phyloP scores from a whole-genome alignment of 306 rosid species.

The Dalbergia cultrata region DNA sequence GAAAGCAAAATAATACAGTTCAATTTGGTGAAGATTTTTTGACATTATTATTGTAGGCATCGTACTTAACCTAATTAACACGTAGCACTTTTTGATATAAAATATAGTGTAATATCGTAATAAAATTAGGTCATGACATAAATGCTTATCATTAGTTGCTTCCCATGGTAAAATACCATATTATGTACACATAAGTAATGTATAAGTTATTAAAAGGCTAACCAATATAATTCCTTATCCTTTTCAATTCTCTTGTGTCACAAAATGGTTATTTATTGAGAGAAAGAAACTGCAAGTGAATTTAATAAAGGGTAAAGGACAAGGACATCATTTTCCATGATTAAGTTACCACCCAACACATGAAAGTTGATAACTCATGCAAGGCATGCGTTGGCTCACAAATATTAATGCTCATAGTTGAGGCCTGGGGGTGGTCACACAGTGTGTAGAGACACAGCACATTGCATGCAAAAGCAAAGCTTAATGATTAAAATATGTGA shows the following conservation, averaged over 20 bases:
- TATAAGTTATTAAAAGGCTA: neutral
- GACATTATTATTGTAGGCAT: neutral
- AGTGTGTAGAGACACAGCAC: slow-evolving; percentile 41
- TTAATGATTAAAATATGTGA: slow-evolving; percentile 53
- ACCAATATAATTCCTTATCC: slow-evolving; percentile 24
- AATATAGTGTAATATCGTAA: neutral
- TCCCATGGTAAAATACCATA: slow-evolving; percentile 29
- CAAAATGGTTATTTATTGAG: slow-evolving; percentile 31
- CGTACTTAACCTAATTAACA: slow-evolving; percentile 23
- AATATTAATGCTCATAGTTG: slow-evolving; percentile 33
- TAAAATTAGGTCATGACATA: slow-evolving; percentile 17
- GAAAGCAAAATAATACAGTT: neutral
- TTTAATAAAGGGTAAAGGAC: slow-evolving; percentile 38
- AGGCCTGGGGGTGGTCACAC: slow-evolving; percentile 44
- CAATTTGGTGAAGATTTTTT: neutral
- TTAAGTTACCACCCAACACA: slow-evolving; percentile 48
- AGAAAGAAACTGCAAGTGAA: slow-evolving; percentile 37
- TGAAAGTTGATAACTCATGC: slow-evolving; percentile 55
- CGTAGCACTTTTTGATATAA: slow-evolving; percentile 11
- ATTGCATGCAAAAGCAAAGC: slow-evolving; percentile 50
- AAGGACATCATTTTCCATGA: slow-evolving; percentile 50
- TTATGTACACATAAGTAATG: neutral
- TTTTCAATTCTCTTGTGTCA: slow-evolving; percentile 28
- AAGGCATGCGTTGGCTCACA: slow-evolving; percentile 59
- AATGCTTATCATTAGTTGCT: slow-evolving; percentile 36